A percentile compares a stretch with the other conserved stretches of the same genome.
Conservation (phyloP, 306 rosid genomes). For the Lagenaria siceraria region DNA sequence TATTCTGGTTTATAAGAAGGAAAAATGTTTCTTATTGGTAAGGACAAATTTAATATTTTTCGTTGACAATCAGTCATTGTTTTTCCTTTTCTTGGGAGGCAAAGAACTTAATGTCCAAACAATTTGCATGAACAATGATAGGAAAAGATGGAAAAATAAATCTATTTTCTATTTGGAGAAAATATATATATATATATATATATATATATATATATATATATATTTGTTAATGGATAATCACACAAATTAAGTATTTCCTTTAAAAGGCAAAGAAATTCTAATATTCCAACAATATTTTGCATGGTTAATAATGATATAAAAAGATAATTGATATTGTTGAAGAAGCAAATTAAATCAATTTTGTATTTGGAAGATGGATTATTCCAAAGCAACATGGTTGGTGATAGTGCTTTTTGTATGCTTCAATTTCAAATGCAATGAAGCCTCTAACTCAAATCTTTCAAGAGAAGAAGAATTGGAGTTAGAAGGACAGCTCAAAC, state of each 20-base stretch:
- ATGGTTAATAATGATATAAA: background rate
- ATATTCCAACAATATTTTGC: background rate
- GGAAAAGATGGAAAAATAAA: background rate
- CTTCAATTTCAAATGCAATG: background rate
- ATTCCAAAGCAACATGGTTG: background rate
- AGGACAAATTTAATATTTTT: background rate
- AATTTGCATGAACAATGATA: background rate
- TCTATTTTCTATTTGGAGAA: background rate
- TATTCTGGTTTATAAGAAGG: too few relatives aligned
- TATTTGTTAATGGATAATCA: too few relatives aligned
- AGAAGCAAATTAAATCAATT: too few relatives aligned
- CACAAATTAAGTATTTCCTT: too few relatives aligned
- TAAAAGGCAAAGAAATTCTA: too few relatives aligned
- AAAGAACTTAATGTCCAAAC: background rate
- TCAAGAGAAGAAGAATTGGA: background rate
- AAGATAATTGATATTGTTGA: too few relatives aligned
- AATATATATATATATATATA: too few relatives aligned
- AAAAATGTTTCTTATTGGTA: background rate
- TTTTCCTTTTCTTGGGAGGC: too few relatives aligned
- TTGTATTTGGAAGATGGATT: background rate
- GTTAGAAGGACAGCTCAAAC: background rate
- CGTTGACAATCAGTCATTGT: too few relatives aligned
- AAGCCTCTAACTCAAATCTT: background rate
- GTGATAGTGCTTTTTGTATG: background rate
- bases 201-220: too few relatives aligned